Evolutionary conservation across 257 asterid genomes (phyloP), one percentile per base, ranked within the genome.

Genomic region (Nicotiana undulata): DNA sequence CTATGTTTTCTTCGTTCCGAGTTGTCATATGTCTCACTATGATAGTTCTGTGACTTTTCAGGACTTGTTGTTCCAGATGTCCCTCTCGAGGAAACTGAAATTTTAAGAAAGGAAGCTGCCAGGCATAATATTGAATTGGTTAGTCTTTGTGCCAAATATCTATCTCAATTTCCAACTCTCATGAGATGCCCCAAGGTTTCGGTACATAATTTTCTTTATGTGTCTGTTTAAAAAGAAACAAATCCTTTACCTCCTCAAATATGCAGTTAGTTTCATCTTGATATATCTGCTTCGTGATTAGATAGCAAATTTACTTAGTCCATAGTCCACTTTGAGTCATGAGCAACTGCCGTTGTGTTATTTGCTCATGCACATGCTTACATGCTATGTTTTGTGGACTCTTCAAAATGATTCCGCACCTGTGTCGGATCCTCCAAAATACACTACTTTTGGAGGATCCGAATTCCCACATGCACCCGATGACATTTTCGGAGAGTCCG

Each of bases 1-100:
- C 5, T 26, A 79, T 63, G 24, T 72, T 34, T 72, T 22, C 24
- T 4, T 15, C 61, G 26, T 72, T 72, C 78, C 26, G 20, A 44
- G 6, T 72, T 28, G 8, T 29, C 4, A 6, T 44, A 10, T 26
- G 82, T 10, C 40, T 32, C 49, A 28, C 28, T 31, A 31, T 79
- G 60, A 63, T 64, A 26, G 46, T 18, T 26, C 22, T 64, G 28
- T 46, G 9, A 76, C 40, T 61, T 82, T 91, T 81, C 90, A 92
- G 98, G 98, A 77, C 94, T 94, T 64, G 92, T 94, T 70, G 98
- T 94, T 81, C 98, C 97, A 6, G 98, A 94, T 68, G 93, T 92
- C 61, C 98, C 98, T 82, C 88, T 94, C 44, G 98, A 94, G 86
- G 98, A 94, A 91, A 90, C 97, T 16, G 92, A 86, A 77, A 86